Base-by-base conservation (phyloP, 2,329 filamentous ascomycete genomes). In the Monosporascus sp. region DNA sequence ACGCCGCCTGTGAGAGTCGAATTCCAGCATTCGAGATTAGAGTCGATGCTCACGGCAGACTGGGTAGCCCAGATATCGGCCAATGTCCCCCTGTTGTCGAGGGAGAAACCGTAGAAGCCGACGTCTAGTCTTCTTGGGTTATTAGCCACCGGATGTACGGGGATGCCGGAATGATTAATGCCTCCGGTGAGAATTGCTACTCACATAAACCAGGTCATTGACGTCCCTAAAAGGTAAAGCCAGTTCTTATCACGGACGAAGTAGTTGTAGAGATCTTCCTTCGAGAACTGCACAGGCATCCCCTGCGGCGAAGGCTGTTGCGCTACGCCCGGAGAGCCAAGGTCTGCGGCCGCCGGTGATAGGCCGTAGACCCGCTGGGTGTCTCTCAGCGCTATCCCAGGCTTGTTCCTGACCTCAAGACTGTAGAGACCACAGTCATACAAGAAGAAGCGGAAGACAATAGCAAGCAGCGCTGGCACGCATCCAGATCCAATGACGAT, bases 401-500 rank as follows among this genome's bases (percentile, higher is more conserved):
- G 78, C 59, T 85, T 82, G 61, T 81, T 78, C 57, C 82, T 82
- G 57, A 87, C 82, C 59, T 87, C 84, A 27, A 86, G 76, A 9
- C 81, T 79, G 66, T 84, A 88, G 35, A 85, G 73, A 5, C 83
- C 83, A 52, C 80, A 84, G 64, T 88, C 84, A 38, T 83, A 84
- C 43, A 87, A 78, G 57, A 83, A 82, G 64, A 87, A 83, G 18
- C 84, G 81, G 60, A 87, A 87, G 39, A 84, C 73, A 54, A 85
- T 82, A 58, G 84, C 84, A 8, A 87, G 70, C 14, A 83, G 70
- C 4, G 83, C 84, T 0, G 84, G 84, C 0, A 86, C 73, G 8
- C 83, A 83, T 6, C 84, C 84, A 0, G 84, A 80, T 2, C 83
- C 84, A 57, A 87, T 80, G 31, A 87, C 81, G 61, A 85, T 85